These are phyloP conservation scores for Polyporus tsugae DNA, from an alignment of 1,284 basidiomycete genomes.

Conservation along the genomic window DNA sequence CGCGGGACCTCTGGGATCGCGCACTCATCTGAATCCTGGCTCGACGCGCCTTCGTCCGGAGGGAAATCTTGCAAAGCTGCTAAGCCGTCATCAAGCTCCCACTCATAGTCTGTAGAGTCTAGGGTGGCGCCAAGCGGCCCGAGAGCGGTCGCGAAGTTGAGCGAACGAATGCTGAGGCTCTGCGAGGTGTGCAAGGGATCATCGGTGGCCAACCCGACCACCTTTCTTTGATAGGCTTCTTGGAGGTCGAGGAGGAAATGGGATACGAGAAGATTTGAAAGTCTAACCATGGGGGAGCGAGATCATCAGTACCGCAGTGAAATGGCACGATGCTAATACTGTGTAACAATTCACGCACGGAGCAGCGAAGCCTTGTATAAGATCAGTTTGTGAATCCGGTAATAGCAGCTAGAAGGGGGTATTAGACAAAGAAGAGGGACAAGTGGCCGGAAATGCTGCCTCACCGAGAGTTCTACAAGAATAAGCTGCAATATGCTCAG, in stretches of 20 bases:
- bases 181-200: not conserved
- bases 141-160: not conserved
- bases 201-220: constrained; percentile 48
- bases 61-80: too few species aligned
- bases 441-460: not conserved
- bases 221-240: constrained; percentile 27
- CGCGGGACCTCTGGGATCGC: not conserved
- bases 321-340: too few species aligned
- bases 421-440: not conserved
- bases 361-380: not conserved
- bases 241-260: constrained; percentile 1
- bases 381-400: not conserved
- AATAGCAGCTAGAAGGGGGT: not conserved
- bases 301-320: not conserved
- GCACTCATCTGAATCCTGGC: not conserved
- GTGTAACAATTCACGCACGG: not conserved
- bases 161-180: not conserved
- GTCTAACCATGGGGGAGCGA: not conserved
- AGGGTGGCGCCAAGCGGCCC: not conserved
- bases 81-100: too few species aligned
- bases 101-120: not conserved
- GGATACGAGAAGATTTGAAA: not conserved
- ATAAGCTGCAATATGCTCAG: not conserved
- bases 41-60: not conserved
- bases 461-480: not conserved